Evolutionary conservation across 2,329 filamentous ascomycete species (phyloP).

Genomic region (Talaromyces sp.): DNA sequence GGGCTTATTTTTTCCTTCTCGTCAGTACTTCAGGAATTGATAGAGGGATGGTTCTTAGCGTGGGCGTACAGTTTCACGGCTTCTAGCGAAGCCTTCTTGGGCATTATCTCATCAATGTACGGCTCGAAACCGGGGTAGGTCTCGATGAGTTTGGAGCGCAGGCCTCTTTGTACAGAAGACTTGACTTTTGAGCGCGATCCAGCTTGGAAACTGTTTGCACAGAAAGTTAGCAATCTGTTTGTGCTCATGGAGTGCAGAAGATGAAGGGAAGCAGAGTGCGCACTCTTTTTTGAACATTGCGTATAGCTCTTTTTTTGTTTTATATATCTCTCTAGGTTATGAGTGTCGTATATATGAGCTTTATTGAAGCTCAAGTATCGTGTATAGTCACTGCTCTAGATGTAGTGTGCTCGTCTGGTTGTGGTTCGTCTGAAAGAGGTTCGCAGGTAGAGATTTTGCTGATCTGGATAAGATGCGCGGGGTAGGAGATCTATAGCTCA

Average conservation of each 20-base stretch:
- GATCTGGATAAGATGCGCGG: not conserved
- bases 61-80: conserved; percentile 72
- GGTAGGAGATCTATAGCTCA: not conserved
- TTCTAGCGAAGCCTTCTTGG: conserved; percentile 89
- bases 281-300: conserved; percentile 95
- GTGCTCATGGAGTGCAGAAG: not conserved
- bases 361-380: not conserved
- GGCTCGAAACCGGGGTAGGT: conserved; percentile 83
- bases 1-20: conserved; percentile 52
- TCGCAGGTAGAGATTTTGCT: not conserved
- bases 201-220: conserved; percentile 59
- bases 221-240: not conserved
- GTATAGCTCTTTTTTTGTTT: not conserved
- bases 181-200: conserved; percentile 94
- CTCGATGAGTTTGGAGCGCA: conserved; percentile 76
- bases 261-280: conserved; percentile 28
- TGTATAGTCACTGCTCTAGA: not conserved
- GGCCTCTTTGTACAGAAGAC: conserved; percentile 84
- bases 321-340: not conserved
- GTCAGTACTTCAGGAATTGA: not conserved
- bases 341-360: not conserved
- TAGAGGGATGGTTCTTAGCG: not conserved
- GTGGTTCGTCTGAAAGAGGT: not conserved
- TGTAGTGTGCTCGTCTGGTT: not conserved
- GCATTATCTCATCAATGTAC: conserved; percentile 88